A percentile compares a stretch with the other conserved stretches of the same genome.
These are phyloP conservation scores for Raphidocelis subcapitata DNA, from an alignment of 139 green algal genomes.

Conservation along the genomic window DNA sequence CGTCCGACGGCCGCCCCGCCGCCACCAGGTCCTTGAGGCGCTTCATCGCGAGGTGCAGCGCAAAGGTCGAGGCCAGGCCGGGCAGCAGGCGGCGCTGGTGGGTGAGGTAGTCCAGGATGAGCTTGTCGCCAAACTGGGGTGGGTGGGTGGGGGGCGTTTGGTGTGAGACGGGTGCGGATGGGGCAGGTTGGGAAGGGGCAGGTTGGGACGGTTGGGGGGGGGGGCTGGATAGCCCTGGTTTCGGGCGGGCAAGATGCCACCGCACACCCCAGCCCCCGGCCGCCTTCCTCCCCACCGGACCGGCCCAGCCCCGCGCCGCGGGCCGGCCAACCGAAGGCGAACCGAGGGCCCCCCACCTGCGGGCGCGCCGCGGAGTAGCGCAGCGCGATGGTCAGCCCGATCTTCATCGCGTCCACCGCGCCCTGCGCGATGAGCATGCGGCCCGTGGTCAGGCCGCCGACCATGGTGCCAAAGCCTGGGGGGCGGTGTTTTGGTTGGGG, in stretches of 20 bases:
- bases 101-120: slow-evolving; percentile 84
- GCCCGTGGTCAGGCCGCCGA: slow-evolving; percentile 78
- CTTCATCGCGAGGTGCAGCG: slow-evolving; percentile 71
- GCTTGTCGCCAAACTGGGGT: slow-evolving; percentile 76
- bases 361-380: slow-evolving; percentile 69
- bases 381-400: slow-evolving; percentile 80
- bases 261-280: too few species aligned
- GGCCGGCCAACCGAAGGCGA: too few species aligned
- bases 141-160: too few species aligned
- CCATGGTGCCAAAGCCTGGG: slow-evolving; percentile 87
- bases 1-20: slow-evolving; percentile 22
- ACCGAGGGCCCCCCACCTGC: too few species aligned
- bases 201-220: too few species aligned
- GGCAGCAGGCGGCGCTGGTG: slow-evolving; percentile 85
- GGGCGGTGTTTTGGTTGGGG: not conserved
- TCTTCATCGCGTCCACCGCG: slow-evolving; percentile 79
- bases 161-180: too few species aligned
- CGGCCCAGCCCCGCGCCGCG: too few species aligned
- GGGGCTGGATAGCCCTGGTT: too few species aligned
- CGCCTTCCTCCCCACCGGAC: too few species aligned
- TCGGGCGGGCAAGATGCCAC: too few species aligned
- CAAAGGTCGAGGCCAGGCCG: slow-evolving; percentile 76
- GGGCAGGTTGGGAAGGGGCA: too few species aligned
- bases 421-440: slow-evolving; percentile 64
- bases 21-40: slow-evolving; percentile 71